Base-by-base conservation (phyloP, 306 rosid species). In the Gastrolobium bilobum region DNA sequence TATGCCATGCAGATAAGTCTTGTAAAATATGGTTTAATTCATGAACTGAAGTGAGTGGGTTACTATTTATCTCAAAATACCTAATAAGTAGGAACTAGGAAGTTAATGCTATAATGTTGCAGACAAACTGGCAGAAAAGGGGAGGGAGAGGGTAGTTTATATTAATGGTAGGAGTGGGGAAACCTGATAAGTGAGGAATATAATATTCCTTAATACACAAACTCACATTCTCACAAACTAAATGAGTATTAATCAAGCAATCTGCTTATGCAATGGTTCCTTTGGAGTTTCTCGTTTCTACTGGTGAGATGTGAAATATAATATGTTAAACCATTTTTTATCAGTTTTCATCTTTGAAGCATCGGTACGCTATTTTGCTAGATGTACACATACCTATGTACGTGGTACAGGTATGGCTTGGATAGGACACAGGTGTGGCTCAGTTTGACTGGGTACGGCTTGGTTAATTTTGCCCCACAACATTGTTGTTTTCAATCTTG, bases 1-100 rank as follows among this genome's bases (percentile, higher is more conserved):
- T 33, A 67, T 44, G 57, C 57, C 54, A 67, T 44, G 73, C 5
- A 29, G 73, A 47, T 29, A 29, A 31, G 46, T 61, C 68, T 37
- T 13, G 30, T 61, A 44, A 44, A 66, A 67, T 10, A 10, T 20
- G 29, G 40, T 30, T 29, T 20, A 46, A 44, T 34, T 46, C 56
- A 46, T 30, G 40, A 29, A 46, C 50, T 10, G 14, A 59, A 7
- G 34, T 7, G 69, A 10, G 40, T 7, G 69, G 5, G 40, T 46
- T 10, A 5, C 10, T 44, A 30, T 31, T 29, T 67, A 20, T 20
- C 29, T 67, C 39, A 6, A 31, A 66, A 44, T 29, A 44, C 38
- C 40, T 67, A 10, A 26, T 10, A 11, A 47, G 72, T 44, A 67
- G 44, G 30, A 63, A 63, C 70, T 39, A 63, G 4, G 11, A 68